Percentiles rank a stretch among this genome's conserved stretches.
Evolutionary conservation across 176 grass and related monocot species (phyloP).

Genomic region (Cenchrus fungigraminus): DNA sequence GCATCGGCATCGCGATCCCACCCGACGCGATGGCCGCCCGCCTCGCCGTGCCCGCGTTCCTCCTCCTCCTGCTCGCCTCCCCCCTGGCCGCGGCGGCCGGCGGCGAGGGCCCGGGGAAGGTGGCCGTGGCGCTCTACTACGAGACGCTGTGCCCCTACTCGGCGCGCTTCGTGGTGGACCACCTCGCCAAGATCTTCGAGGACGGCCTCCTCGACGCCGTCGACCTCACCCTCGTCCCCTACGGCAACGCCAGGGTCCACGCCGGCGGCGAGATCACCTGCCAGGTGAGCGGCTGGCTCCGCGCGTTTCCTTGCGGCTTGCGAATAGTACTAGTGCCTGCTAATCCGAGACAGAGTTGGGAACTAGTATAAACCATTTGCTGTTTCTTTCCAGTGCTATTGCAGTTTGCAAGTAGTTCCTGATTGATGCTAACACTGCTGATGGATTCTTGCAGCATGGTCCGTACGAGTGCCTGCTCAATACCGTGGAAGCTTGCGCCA

Average conservation of each 20-base stretch:
- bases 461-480: conserved; percentile 88
- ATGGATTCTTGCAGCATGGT: conserved; percentile 69
- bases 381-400: too few relatives aligned
- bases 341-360: not conserved
- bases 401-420: not conserved
- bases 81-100: not conserved
- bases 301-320: not conserved
- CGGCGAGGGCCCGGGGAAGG: conserved; percentile 16
- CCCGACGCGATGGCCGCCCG: not conserved
- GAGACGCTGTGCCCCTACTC: conserved; percentile 63
- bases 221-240: conserved; percentile 49
- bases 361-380: not conserved
- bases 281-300: conserved; percentile 34
- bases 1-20: not conserved
- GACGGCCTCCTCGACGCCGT: conserved; percentile 42
- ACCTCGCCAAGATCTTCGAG: conserved; percentile 47
- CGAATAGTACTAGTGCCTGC: not conserved
- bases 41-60: conserved; percentile 5
- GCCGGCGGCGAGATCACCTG: conserved; percentile 37
- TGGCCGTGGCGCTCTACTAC: conserved; percentile 54
- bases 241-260: conserved; percentile 55
- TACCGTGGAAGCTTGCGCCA: conserved; percentile 85
- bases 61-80: conserved; percentile 29
- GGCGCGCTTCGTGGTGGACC: conserved; percentile 48
- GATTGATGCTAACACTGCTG: not conserved